Base-by-base conservation (phyloP, 805 yeast genomes). In the Schwanniomyces polymorphus region DNA sequence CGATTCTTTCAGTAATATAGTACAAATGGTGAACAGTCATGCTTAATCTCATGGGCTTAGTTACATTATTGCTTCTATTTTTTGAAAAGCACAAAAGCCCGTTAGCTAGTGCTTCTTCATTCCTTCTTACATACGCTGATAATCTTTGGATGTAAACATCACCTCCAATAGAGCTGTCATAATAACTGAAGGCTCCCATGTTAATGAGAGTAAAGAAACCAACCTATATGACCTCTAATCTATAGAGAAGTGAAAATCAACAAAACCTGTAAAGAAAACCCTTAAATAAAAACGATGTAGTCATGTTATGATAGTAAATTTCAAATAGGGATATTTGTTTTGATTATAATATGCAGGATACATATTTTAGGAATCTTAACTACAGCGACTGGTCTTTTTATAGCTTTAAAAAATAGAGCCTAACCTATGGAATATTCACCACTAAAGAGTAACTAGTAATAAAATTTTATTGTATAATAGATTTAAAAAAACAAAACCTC, bases 11-110 rank as follows among this genome's bases (percentile, higher is more conserved):
- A n/a, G 81, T 62, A 18, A 84, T 69, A 54, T 78, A 84, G 57
- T 80, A 84, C 26, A 84, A 67, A 59, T 84, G 88, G 59, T 84
- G 89, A 25, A 82, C 67, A 14, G 87, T 81, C 44, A 84, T 67
- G 11, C 80, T 76, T 18, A 84, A 66, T 48, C 87, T 64, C 11
- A 80, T 76, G 0, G 86, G 85, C 54, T 81, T 82, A 33, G 62
- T 58, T 44, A 62, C 67, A 26, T 62, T 33, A 17, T 47, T 37
- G 26, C 59, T 44, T 39, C 58, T 52, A 34, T 53, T 60, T 52
- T 78, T 80, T 54, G 79, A 75, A 57, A 79, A 80, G 16, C 81
- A 79, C 28, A 80, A 64, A 27, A 81, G 65, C 1, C 85, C 85
- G 54, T 81, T 81, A 14, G 85, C 85, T 25, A 81, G 67, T 28